Conservation (phyloP, 164 flowering plant species). For the Macadamia tetraphylla region DNA sequence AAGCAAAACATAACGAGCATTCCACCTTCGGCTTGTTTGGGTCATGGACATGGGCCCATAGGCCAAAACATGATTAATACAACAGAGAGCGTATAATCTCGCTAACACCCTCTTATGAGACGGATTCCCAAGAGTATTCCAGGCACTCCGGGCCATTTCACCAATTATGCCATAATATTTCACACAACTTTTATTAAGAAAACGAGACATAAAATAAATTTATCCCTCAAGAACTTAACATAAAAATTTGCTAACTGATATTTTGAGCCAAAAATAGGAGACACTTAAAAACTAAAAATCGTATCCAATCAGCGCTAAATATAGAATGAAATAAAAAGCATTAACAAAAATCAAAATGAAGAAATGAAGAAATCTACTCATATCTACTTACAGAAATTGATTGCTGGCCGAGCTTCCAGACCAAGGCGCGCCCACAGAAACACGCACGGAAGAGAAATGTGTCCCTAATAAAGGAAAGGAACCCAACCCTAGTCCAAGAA, state of each 20-base stretch:
- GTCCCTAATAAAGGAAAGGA: not conserved
- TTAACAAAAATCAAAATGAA: too few relatives aligned
- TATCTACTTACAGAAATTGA: not conserved
- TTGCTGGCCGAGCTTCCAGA: not conserved
- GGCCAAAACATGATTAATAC: not conserved
- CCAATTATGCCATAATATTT: not conserved
- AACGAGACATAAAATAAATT: too few relatives aligned
- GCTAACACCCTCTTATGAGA: not conserved
- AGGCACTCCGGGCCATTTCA: not conserved
- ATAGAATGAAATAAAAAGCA: not conserved
- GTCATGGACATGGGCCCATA: too few relatives aligned
- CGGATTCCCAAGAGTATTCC: not conserved
- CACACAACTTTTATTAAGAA: not conserved
- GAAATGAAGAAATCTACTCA: not conserved
- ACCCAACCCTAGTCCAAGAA: too few relatives aligned
- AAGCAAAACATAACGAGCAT: too few relatives aligned
- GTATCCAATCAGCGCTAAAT: too few relatives aligned
- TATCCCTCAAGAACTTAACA: not conserved
- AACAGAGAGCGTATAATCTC: not conserved
- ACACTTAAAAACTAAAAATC: too few relatives aligned
- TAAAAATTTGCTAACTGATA: not conserved
- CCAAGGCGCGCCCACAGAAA: too few relatives aligned
- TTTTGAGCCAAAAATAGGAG: too few relatives aligned
- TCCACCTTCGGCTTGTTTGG: too few relatives aligned
- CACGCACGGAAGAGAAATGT: not conserved